A percentile compares a stretch with the other conserved stretches of the same genome.
These are phyloP conservation scores for Linum lewisii DNA, from an alignment of 345 rosid genomes.

Conservation along the genomic window DNA sequence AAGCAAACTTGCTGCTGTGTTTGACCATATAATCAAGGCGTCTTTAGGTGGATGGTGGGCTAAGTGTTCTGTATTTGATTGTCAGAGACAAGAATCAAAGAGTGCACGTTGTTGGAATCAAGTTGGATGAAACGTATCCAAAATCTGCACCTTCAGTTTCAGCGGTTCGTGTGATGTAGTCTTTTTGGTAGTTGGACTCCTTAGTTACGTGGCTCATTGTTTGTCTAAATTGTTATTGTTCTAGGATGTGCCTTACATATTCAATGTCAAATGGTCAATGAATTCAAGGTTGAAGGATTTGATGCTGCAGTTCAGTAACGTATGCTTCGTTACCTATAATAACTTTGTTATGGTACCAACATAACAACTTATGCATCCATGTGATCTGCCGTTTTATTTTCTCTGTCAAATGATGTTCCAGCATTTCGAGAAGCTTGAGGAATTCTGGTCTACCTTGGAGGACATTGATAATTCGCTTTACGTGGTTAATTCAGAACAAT, in stretches of 20 bases:
- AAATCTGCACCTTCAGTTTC: constrained; percentile 56
- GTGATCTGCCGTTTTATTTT: constrained; percentile 1
- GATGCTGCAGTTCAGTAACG: constrained; percentile 52
- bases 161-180: constrained; percentile 41
- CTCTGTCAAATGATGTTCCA: constrained; percentile 12
- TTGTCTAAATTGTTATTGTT: constrained; percentile 9
- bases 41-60: constrained; percentile 2
- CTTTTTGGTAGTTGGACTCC: constrained; percentile 3
- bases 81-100: constrained; percentile 54
- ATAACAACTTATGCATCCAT: not conserved
- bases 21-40: not conserved
- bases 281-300: constrained; percentile 55
- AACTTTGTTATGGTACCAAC: not conserved
- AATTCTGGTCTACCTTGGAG: constrained; percentile 68
- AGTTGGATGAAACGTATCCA: constrained; percentile 45
- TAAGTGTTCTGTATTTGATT: constrained; percentile 10
- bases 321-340: constrained; percentile 13
- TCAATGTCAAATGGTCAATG: constrained; percentile 46
- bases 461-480: constrained; percentile 61
- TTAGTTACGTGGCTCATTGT: constrained; percentile 7
- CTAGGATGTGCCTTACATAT: constrained; percentile 62
- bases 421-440: constrained; percentile 65
- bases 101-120: constrained; percentile 49
- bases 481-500: constrained; percentile 35
- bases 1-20: too few relatives aligned